phyloP scores from a whole-genome alignment of 1,284 basidiomycete genomes.

The Heterobasidion occidentale region DNA sequence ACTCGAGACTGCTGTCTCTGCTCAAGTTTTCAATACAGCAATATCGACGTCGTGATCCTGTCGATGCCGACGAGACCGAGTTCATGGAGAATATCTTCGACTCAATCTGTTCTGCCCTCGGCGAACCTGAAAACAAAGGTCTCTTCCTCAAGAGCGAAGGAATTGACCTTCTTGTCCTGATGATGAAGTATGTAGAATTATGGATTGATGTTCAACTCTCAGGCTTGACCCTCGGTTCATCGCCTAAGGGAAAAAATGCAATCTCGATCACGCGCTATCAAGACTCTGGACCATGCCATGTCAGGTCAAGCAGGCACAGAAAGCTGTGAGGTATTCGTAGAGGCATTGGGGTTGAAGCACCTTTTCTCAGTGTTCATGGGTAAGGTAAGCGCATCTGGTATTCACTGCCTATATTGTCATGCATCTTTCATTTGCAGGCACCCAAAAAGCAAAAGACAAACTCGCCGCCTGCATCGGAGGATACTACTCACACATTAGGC shows the following conservation, averaged over 20 bases:
- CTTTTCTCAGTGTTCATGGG: conserved; percentile 92
- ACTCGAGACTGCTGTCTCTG: neutral
- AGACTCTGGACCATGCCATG: conserved; percentile 87
- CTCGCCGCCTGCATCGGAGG: conserved; percentile 63
- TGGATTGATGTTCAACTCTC: conserved; percentile 1
- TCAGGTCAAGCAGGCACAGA: conserved; percentile 70
- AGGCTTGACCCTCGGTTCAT: neutral
- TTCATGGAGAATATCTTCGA: conserved; percentile 98
- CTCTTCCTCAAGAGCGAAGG: conserved; percentile 88
- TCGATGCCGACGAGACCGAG: conserved; percentile 85
- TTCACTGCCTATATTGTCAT: neutral
- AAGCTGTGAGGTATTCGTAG: conserved; percentile 84
- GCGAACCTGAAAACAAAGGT: conserved; percentile 71
- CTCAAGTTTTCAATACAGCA: conserved; percentile 42
- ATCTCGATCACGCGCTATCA: conserved; percentile 77
- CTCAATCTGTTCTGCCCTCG: conserved; percentile 75
- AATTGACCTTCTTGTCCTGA: conserved; percentile 91
- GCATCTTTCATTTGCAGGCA: conserved; percentile 20
- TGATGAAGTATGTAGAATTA: conserved; percentile 72
- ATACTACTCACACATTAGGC: conserved; percentile 82
- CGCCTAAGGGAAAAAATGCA: conserved; percentile 69
- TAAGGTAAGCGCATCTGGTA: conserved; percentile 47
- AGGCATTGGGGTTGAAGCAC: conserved; percentile 80
- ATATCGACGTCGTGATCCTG: conserved; percentile 79
- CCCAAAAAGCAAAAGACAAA: conserved; percentile 54